Evolutionary conservation across 352 stramenopile species (phyloP).

Genomic region (Phytophthora hybrid): DNA sequence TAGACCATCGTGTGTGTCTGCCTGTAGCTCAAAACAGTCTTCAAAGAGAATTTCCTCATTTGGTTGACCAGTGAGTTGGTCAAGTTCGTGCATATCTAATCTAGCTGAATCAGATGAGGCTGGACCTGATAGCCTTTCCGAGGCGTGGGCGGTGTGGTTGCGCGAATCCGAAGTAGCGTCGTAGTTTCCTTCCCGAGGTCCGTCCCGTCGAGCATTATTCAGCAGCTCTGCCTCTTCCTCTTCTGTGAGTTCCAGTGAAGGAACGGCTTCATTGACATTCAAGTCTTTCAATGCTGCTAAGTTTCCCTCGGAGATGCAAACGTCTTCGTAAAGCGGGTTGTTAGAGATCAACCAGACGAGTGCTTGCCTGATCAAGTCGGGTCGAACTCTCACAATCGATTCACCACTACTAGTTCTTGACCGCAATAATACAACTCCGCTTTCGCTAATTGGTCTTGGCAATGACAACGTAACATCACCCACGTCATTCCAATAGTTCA

Average conservation of each 20-base stretch:
- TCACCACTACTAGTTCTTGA: too few species aligned
- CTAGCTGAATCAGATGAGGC: not conserved
- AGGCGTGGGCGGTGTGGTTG: too few species aligned
- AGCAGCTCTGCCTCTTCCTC: too few species aligned
- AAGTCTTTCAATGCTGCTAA: not conserved
- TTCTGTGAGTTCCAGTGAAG: too few species aligned
- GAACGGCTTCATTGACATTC: not conserved
- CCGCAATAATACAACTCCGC: not conserved
- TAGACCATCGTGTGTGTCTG: not conserved
- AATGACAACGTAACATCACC: not conserved
- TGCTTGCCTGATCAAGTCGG: constrained; percentile 1
- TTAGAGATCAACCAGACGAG: too few species aligned
- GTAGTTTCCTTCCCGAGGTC: too few species aligned
- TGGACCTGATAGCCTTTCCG: not conserved
- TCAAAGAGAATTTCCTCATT: not conserved
- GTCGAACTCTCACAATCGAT: not conserved
- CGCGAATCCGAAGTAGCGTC: too few species aligned
- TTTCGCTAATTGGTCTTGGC: too few species aligned
- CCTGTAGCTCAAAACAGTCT: not conserved
- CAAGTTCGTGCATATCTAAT: too few species aligned
- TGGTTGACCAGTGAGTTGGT: not conserved
- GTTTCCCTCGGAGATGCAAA: constrained; percentile 6
- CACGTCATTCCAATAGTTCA: constrained; percentile 24
- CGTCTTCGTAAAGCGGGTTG: constrained; percentile 9
- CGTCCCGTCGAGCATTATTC: too few species aligned